Evolutionary conservation across 1,284 basidiomycete genomes (phyloP).

Genomic region (Phellopilus nigrolimitatus): DNA sequence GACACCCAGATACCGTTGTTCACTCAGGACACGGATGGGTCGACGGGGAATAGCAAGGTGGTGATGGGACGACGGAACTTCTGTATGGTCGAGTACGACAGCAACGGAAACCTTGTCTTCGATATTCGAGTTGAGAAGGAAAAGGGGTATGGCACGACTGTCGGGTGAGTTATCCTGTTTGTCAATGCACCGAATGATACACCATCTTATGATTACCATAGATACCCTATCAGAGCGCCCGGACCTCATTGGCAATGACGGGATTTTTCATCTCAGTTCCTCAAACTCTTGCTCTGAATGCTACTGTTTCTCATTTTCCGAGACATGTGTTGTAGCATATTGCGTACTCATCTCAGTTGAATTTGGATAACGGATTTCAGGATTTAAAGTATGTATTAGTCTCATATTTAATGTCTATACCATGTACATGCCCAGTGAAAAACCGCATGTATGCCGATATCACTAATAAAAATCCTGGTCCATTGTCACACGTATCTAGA

Average conservation of each 20-base stretch:
- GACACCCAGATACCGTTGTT: slow-evolving; percentile 79
- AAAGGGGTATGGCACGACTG: slow-evolving; percentile 75
- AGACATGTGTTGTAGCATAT: not conserved
- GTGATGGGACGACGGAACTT: slow-evolving; percentile 91
- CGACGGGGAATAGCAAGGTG: slow-evolving; percentile 60
- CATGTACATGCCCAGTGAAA: no score
- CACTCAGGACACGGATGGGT: slow-evolving; percentile 71
- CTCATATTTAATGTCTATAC: no score
- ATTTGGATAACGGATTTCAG: not conserved
- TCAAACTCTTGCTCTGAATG: not conserved
- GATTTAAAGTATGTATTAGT: not conserved
- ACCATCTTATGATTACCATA: slow-evolving; percentile 4
- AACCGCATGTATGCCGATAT: no score
- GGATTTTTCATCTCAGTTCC: not conserved
- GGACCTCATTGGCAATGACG: slow-evolving; percentile 25
- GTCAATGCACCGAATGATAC: no score
- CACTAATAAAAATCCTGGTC: no score
- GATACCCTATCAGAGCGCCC: slow-evolving; percentile 27
- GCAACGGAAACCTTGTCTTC: slow-evolving; percentile 68
- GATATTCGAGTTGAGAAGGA: slow-evolving; percentile 84
- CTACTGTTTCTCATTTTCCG: not conserved
- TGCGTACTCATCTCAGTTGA: not conserved
- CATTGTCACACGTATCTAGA: no score
- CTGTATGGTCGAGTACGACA: slow-evolving; percentile 70
- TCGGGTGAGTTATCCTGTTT: slow-evolving; percentile 61